Evolutionary conservation across 108 stramenopile species (phyloP).

Genomic region (Cyclotella cryptica): DNA sequence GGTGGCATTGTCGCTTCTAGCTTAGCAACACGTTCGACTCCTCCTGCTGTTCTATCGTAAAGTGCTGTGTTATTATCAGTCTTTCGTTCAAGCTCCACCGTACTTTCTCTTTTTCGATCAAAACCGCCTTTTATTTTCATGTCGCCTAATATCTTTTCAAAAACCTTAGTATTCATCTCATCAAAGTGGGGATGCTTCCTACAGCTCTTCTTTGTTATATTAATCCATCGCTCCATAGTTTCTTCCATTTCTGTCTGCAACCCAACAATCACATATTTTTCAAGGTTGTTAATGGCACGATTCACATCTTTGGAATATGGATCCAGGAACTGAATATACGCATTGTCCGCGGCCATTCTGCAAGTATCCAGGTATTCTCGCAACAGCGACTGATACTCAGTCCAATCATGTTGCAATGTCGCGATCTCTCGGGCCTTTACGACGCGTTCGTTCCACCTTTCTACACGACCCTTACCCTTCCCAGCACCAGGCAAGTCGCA

Average conservation of each 20-base stretch:
- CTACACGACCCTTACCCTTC: not conserved
- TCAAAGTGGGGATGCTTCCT: not conserved
- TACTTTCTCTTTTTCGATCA: conserved; percentile 12
- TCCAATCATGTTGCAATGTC: conserved; percentile 7
- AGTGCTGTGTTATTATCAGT: not conserved
- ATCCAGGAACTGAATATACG: conserved; percentile 27
- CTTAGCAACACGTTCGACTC: not conserved
- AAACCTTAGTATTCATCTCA: not conserved
- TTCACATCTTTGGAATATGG: conserved; percentile 22
- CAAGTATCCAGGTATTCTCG: conserved; percentile 18
- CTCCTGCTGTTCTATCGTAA: too few species aligned
- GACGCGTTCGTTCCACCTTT: not conserved
- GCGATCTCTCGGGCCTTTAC: conserved; percentile 8
- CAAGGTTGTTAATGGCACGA: conserved; percentile 22
- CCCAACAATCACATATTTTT: conserved; percentile 40
- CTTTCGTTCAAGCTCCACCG: not conserved
- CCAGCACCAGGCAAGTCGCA: conserved; percentile 11
- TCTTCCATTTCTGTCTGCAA: conserved; percentile 18
- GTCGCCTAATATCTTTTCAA: not conserved
- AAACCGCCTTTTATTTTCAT: not conserved
- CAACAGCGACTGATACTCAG: conserved; percentile 16
- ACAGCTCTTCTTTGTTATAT: conserved; percentile 18
- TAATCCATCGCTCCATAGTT: conserved; percentile 24
- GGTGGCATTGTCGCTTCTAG: not conserved
- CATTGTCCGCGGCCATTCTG: conserved; percentile 13